Base-by-base conservation (phyloP, 2,329 filamentous ascomycete species). In the Xylariaceae sp. region DNA sequence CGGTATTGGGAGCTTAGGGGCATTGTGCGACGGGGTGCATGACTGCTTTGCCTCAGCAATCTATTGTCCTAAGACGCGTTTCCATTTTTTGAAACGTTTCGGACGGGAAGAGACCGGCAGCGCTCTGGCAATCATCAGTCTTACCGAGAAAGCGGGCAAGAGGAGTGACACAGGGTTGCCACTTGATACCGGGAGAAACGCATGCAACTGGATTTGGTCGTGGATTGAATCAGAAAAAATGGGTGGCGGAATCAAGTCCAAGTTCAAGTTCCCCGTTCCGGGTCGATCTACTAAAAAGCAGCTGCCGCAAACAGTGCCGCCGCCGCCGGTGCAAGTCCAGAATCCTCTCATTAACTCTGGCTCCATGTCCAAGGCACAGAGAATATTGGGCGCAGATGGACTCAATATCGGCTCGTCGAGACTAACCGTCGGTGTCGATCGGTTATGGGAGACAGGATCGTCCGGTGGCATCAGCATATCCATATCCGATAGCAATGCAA, bases 301-400 rank as follows among this genome's bases (percentile, higher is more conserved):
- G 41, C 53, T 67, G 44, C 61, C 72, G 8, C 69, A 65, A 39
- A 67, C 67, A 30, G 67, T 67, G 35, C 53, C 67, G 44, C 61
- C 72, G 8, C 69, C 65, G 41, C 66, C 67, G 30, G 67, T 67
- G 35, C 67, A 66, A 13, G 65, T 71, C 7, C 68, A 72, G n/a
- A n/a, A 6, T n/a, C 41, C 10, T 45, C 10, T 45, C 13, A n/a
- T 45, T 2, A n/a, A n/a, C 13, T 2, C 41, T 45, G 72, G 73
- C 41, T 74, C 76, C 2, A 72, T 79, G 65, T 80, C 77, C 59
- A 83, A 83, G 67, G 80, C 78, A 1, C 79, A 82, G 64, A 79
- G 77, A 65, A 75, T 82, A 13, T 68, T 83, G 45, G 81, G 80
- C 23, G 76, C 76, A 3, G 73, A 75, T 30, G 75, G 76, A 4